phyloP scores from a whole-genome alignment of 352 stramenopile genomes.

The Globisporangium splendens region DNA sequence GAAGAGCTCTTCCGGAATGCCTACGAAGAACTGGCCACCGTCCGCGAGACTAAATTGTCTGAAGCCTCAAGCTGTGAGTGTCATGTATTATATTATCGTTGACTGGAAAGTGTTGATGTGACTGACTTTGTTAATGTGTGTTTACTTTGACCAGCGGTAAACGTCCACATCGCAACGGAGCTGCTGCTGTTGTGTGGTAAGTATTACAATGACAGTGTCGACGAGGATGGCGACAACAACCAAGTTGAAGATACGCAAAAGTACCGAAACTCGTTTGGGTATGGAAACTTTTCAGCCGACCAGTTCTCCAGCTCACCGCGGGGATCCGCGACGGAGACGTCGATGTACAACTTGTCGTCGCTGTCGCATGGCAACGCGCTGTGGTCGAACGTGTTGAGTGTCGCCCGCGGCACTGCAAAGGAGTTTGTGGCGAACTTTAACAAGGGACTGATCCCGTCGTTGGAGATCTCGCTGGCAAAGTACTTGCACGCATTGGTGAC shows the following conservation, averaged over 20 bases:
- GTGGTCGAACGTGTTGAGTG: slow-evolving; percentile 51
- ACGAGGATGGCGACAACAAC: slow-evolving; percentile 28
- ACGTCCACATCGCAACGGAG: slow-evolving; percentile 74
- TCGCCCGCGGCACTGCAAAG: slow-evolving; percentile 36
- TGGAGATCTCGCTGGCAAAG: slow-evolving; percentile 82
- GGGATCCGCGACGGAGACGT: slow-evolving; percentile 49
- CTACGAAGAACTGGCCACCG: slow-evolving; percentile 53
- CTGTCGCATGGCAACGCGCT: slow-evolving; percentile 51
- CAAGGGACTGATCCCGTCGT: slow-evolving; percentile 59
- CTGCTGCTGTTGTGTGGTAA: slow-evolving; percentile 65
- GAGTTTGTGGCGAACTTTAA: slow-evolving; percentile 64
- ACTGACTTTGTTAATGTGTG: background rate
- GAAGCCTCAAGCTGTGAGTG: slow-evolving; percentile 56
- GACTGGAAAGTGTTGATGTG: background rate
- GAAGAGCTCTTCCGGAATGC: slow-evolving; percentile 70
- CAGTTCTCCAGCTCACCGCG: slow-evolving; percentile 55
- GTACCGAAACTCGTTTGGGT: slow-evolving; percentile 38
- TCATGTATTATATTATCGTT: background rate
- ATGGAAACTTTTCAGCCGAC: slow-evolving; percentile 51
- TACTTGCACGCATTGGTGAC: slow-evolving; percentile 75
- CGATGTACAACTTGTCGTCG: slow-evolving; percentile 82
- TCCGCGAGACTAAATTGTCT: slow-evolving; percentile 34
- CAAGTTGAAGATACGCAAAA: slow-evolving; percentile 28
- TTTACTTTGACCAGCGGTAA: slow-evolving; percentile 28
- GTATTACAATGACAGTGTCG: slow-evolving; percentile 42